Evolutionary conservation across 2,329 filamentous ascomycete species (phyloP), one percentile per base, ranked within the genome.

Genomic region (Cladophialophora bantiana): DNA sequence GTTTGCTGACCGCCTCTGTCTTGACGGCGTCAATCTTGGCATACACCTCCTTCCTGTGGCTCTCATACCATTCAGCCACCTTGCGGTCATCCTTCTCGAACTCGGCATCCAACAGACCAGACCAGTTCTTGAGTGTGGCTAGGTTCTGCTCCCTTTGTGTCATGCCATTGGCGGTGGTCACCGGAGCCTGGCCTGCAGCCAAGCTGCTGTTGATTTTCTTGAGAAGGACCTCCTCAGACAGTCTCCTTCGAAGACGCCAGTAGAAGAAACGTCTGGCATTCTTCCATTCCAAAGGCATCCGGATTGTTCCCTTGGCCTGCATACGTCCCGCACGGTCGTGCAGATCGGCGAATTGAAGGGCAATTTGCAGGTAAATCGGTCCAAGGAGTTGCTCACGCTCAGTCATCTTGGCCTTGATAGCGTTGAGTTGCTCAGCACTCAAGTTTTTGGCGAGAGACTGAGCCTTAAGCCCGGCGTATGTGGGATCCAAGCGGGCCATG

Each of bases 181-280:
- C 31, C n/a, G 70, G 59, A 36, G 57, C 54, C 38, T 57, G 74
- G 73, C 61, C 74, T 69, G 57, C 75, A 67, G 76, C 77, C 71
- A 75, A 79, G 71, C 68, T 84, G 71, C 76, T 78, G 72, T 76
- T 84, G 87, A 99, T 92, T 81, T 93, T 93, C 83, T 94, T 95
- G 79, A 99, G 86, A 74, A 99, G 93, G 80, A 96, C 92, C 83
- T 99, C 95, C 83, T 99, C 95, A 81, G 96, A 98, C 77, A 99
- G 86, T 82, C 95, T 89, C 78, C 95, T 91, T 80, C 96, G 94
- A 70, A 97, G 90, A 81, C 95, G 94, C 95, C 96, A 99, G 90
- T 98, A 99, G 86, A 99, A 98, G 92, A 95, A 98, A 77, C 94
- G 90, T 72, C 95, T 90, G 9, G 94, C 90, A 74, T 97, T 91